Percentiles rank a stretch among this genome's conserved stretches.
Evolutionary conservation across 2,329 filamentous ascomycete species (phyloP).

Genomic region (Colletotrichum spinosum): DNA sequence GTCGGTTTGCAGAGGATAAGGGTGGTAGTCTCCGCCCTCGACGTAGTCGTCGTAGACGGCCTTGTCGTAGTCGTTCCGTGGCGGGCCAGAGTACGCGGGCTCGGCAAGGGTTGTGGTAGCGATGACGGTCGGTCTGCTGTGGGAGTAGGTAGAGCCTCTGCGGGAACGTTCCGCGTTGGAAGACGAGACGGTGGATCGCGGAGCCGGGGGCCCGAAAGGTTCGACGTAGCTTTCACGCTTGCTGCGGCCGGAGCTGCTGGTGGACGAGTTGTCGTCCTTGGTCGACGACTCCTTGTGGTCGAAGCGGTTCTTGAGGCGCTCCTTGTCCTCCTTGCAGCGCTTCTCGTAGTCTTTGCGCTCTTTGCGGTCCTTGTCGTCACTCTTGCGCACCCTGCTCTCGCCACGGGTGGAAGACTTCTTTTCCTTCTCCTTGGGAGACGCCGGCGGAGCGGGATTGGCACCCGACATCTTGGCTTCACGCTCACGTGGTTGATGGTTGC

Average conservation of each 20-base stretch:
- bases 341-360: constrained; percentile 39
- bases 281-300: constrained; percentile 40
- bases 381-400: constrained; percentile 44
- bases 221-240: constrained; percentile 46
- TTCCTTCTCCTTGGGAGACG: constrained; percentile 39
- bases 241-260: constrained; percentile 34
- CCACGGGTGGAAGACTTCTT: constrained; percentile 40
- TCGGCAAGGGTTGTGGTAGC: constrained; percentile 22
- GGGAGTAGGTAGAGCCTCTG: constrained; percentile 21
- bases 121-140: constrained; percentile 17
- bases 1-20: constrained; percentile 45
- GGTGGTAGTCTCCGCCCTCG: constrained; percentile 51
- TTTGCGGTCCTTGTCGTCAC: constrained; percentile 40
- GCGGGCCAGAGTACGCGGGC: constrained; percentile 41
- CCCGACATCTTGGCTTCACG: constrained; percentile 41
- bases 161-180: constrained; percentile 6
- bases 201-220: constrained; percentile 27
- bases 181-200: constrained; percentile 16
- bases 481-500: constrained; percentile 25
- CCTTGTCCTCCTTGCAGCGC: constrained; percentile 47
- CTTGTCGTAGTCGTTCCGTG: constrained; percentile 42
- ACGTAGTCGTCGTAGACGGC: constrained; percentile 42
- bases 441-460: constrained; percentile 42
- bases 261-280: constrained; percentile 41
- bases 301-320: constrained; percentile 52